phyloP scores from a whole-genome alignment of 441 rosid species.

The Melastoma candidum region DNA sequence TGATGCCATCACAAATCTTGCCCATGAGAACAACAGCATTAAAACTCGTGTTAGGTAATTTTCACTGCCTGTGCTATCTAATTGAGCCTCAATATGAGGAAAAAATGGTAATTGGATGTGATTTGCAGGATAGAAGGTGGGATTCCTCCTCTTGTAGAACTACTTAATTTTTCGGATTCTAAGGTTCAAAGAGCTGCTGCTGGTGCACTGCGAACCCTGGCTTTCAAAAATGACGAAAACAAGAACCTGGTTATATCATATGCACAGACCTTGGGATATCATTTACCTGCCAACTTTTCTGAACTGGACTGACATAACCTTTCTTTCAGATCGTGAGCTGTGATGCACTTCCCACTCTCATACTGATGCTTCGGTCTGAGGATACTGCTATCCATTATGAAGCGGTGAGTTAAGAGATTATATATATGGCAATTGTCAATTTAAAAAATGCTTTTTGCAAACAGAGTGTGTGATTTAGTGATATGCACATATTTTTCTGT shows the following conservation, averaged over 20 bases:
- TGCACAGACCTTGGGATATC: conserved; percentile 19
- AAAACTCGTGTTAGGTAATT: conserved; percentile 91
- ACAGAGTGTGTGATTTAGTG: too few relatives aligned
- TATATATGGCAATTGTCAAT: too few relatives aligned
- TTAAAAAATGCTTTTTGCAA: too few relatives aligned
- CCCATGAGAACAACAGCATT: conserved; percentile 94
- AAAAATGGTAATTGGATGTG: conserved; percentile 13
- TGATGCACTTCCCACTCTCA: conserved; percentile 91
- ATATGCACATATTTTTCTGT: background rate
- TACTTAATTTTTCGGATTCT: conserved; percentile 74
- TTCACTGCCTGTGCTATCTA: conserved; percentile 10
- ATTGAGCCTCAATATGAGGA: conserved; percentile 7
- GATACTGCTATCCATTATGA: conserved; percentile 98
- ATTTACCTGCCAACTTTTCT: conserved; percentile 10
- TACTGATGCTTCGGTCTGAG: conserved; percentile 89
- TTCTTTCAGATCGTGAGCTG: conserved; percentile 81
- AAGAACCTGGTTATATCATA: conserved; percentile 46
- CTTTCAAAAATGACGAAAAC: conserved; percentile 92
- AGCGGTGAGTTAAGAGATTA: conserved; percentile 49
- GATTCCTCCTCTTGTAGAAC: conserved; percentile 92
- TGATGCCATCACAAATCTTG: conserved; percentile 95
- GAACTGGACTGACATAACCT: conserved; percentile 13
- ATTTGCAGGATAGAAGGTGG: conserved; percentile 78
- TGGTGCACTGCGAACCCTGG: conserved; percentile 89
- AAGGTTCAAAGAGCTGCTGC: conserved; percentile 99